phyloP scores from a whole-genome alignment of 2,329 filamentous ascomycete genomes.

The Gaeumannomyces tritici region DNA sequence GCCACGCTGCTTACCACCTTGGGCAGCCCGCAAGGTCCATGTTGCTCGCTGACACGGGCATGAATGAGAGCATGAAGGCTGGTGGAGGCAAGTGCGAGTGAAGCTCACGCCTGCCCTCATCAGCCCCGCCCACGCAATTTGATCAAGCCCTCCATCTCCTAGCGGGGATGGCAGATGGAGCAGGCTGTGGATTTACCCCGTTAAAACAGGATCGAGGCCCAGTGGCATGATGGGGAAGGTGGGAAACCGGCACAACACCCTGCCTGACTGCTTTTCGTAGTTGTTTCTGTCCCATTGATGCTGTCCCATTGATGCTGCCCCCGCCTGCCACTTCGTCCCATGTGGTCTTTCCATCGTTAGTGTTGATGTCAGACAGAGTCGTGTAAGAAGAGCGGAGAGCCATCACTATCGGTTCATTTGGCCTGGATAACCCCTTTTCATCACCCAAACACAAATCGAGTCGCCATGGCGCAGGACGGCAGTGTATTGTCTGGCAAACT shows the following conservation, averaged over 20 bases:
- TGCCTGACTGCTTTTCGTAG: neutral
- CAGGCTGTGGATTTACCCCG: neutral
- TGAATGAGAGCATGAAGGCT: no score
- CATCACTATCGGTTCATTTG: neutral
- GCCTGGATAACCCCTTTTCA: neutral
- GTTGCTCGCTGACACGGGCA: no score
- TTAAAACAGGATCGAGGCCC: neutral
- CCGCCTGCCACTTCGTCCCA: neutral
- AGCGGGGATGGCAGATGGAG: neutral
- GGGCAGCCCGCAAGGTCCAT: no score
- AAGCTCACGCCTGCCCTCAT: no score
- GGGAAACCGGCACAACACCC: no score
- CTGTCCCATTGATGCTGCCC: no score
- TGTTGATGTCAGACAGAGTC: neutral
- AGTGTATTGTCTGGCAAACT: conserved; percentile 1
- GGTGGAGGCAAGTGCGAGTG: no score
- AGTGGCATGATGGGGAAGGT: neutral
- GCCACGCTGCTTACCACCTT: no score
- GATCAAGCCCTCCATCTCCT: neutral
- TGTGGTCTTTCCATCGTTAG: neutral
- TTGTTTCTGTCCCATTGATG: neutral
- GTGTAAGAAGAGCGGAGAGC: neutral
- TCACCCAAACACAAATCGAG: neutral
- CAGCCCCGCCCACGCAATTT: neutral
- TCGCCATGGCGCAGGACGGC: neutral